Base-by-base conservation (phyloP, 257 asterid species). In the Parsonsia alboflavescens region DNA sequence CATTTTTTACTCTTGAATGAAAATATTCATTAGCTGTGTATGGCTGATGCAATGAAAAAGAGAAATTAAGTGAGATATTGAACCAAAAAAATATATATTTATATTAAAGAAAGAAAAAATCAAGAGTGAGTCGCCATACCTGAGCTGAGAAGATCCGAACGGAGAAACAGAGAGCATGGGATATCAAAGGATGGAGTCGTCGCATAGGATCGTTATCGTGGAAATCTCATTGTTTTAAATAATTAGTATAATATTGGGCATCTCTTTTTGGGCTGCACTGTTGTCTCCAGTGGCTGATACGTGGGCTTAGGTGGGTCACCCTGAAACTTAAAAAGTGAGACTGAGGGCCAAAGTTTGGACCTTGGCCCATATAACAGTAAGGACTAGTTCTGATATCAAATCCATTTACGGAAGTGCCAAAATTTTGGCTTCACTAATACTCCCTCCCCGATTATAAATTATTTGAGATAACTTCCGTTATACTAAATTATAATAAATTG, bases 21-120 rank as follows among this genome's bases (percentile, higher is more conserved):
- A 50, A n/a, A 48, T 28, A 75, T 49, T 75, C 76, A 81, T 85
- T 82, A 85, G 80, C 85, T 84, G 72, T 79, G 39, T 53, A 19
- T 33, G 15, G 56, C 15, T 7, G 46, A 33, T 8, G 22, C 21
- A 33, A 33, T 1, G 39, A 33, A 33, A 33, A 33, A 12, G 63
- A 74, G 66, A 75, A 52, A 52, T 53, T 5, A 22, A 71, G 5
- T 10, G n/a, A 46, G 11, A 16, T 7, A 22, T 42, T 8, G 61
- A n/a, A n/a, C n/a, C n/a, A n/a, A n/a, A 28, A 17, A 52, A 24
- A 26, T 1, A 46, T 46, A 46, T 46, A 0, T 46, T 46, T 46
- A 33, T 33, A 33, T 46, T 11, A 57, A 22, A 15, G 21, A 19
- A 10, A 8, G n/a, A n/a, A 39, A 10, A 39, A 36, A 39, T 19